Base-by-base conservation (phyloP, 2,329 filamentous ascomycete species). In the Akanthomyces lecanii region DNA sequence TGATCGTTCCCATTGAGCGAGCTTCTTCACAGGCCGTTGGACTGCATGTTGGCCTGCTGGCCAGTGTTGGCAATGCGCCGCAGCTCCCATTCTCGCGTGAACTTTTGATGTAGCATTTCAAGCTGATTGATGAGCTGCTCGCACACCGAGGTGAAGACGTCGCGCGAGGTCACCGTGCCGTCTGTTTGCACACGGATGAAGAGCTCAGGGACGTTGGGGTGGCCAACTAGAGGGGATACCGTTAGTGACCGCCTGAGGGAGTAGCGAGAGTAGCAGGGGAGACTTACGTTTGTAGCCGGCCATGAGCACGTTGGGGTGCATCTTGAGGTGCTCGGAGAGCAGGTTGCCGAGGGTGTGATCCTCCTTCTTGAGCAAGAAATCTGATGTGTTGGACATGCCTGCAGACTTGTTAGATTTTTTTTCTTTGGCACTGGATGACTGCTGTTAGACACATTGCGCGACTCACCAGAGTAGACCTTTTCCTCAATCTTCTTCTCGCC, bases 291-390 rank as follows among this genome's bases (percentile, higher is more conserved):
- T 96, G 82, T 99, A 99, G 14, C 90, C 95, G 64, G 93, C 88
- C 82, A 98, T 96, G 70, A 89, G 81, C 69, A 99, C 90, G 73
- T 96, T 89, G 21, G 87, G 85, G 71, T 91, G 89, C 74, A 90
- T 88, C 78, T 95, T 88, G 63, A 99, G 89, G 71, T 94, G 91
- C 71, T 91, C 88, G 54, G 89, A 85, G 63, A 99, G 84, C 62
- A 99, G 83, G 76, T 99, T 97, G 70, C 89, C 95, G 30, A 99
- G 85, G 1, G 94, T 97, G 78, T 97, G 94, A 71, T 99, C 95
- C 76, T 99, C 95, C 77, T 97, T 98, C 78, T 92, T 91, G 78
- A 99, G 88, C 64, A 91, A 87, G 79, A 99, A 99, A 77, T 97
- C 90, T 11, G 92, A 90, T n/a, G 91, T 92, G 74, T 97, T 96